These are phyloP conservation scores for Cyclotella sp. DNA, from an alignment of 108 stramenopile species.

Conservation along the genomic window DNA sequence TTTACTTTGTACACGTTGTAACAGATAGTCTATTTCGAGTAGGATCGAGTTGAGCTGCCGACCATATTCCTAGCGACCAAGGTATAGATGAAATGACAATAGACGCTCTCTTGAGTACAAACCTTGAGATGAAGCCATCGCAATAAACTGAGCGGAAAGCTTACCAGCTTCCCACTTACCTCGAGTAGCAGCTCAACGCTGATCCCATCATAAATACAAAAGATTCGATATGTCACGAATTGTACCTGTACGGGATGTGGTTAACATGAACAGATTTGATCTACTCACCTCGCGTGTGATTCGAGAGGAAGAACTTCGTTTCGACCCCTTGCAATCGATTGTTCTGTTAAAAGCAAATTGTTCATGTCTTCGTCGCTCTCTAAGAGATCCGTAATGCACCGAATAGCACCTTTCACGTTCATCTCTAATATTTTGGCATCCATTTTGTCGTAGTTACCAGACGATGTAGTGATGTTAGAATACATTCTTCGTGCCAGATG, in stretches of 20 bases:
- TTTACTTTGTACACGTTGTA: conserved; percentile 81
- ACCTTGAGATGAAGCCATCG: no score
- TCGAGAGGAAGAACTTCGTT: conserved; percentile 55
- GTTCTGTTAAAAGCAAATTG: conserved; percentile 79
- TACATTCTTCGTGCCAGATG: neutral
- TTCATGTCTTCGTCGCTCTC: conserved; percentile 88
- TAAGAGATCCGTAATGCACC: conserved; percentile 73
- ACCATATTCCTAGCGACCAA: no score
- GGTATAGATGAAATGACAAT: no score
- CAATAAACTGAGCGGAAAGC: no score
- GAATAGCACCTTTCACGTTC: conserved; percentile 71
- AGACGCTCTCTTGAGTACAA: no score
- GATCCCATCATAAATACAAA: neutral
- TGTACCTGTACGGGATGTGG: no score
- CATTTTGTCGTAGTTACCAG: no score
- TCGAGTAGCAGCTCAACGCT: conserved; percentile 83
- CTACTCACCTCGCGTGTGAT: conserved; percentile 56
- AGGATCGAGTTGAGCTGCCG: conserved; percentile 71
- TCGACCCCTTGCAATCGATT: conserved; percentile 54
- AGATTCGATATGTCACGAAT: no score
- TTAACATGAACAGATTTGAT: no score
- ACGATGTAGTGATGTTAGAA: no score
- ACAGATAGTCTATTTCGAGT: conserved; percentile 71
- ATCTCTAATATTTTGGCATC: no score
- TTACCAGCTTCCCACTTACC: no score